A percentile compares a stretch with the other conserved stretches of the same genome.
Evolutionary conservation across 2,329 filamentous ascomycete genomes (phyloP).

Genomic region (Geosmithia putterillii): DNA sequence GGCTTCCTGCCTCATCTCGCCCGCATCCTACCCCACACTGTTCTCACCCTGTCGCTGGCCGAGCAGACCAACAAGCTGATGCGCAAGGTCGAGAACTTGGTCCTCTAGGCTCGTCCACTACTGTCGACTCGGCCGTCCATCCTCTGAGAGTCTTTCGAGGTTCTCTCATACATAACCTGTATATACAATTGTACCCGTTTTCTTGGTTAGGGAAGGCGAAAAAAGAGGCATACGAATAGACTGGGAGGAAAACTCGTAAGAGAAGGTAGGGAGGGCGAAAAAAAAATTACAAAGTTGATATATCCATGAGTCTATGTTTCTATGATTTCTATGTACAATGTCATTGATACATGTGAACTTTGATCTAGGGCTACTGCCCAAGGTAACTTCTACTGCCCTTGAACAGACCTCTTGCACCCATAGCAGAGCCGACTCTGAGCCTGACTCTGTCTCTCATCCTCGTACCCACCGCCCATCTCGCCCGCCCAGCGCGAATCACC

Average conservation of each 20-base stretch:
- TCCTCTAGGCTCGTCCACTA: constrained; percentile 20
- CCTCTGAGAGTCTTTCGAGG: not conserved
- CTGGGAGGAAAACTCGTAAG: no score
- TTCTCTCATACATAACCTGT: not conserved
- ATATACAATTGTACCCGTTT: not conserved
- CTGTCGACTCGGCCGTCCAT: not conserved
- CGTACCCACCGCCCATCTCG: constrained; percentile 37
- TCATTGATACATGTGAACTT: no score
- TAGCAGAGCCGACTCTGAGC: constrained; percentile 43
- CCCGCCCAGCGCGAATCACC: constrained; percentile 53
- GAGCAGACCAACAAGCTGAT: constrained; percentile 96
- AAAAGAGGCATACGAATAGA: not conserved
- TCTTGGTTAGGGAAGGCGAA: not conserved
- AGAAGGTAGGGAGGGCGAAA: not conserved
- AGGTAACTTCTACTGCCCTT: constrained; percentile 27
- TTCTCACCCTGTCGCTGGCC: constrained; percentile 81
- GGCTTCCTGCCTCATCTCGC: constrained; percentile 92
- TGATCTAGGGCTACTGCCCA: no score
- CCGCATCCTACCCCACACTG: constrained; percentile 88
- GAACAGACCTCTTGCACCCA: constrained; percentile 57
- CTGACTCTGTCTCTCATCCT: constrained; percentile 11
- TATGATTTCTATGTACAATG: no score
- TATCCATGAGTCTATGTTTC: no score
- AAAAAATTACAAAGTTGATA: not conserved
- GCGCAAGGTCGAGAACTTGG: constrained; percentile 56